Evolutionary conservation across 2,329 filamentous ascomycete genomes (phyloP), one percentile per base, ranked within the genome.

Genomic region (Moelleriella libera): DNA sequence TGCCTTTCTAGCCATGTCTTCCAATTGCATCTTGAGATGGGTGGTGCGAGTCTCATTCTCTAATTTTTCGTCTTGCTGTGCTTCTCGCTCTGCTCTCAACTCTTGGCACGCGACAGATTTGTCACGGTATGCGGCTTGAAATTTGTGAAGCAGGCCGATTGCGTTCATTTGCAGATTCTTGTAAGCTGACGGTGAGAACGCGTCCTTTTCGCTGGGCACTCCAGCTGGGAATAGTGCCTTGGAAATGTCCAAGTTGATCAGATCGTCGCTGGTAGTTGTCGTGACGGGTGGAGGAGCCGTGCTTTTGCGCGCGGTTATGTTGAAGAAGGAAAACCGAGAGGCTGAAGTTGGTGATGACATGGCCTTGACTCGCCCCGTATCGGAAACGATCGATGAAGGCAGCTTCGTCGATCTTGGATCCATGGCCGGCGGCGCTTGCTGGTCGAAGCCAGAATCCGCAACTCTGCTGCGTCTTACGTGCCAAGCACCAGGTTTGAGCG

Each of bases 81-180:
- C 72, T 43, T 72, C 70, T n/a, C 68, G 68, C 56, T 82, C 77
- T 7, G 69, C 68, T 31, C 66, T 65, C 8, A 77, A 53, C 41
- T 80, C 76, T 9, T 64, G 64, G 1, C 77, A 59, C n/a, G 70
- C 66, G 0, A 66, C 51, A 5, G 73, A 71, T 29, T 72, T 74
- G 47, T 70, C 61, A 44, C 74, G 73, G 58, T 82, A 82, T 31
- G 78, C 78, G 9, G 61, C 63, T 54, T 82, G 80, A 53, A 82
- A 72, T 56, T 68, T 72, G 28, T 63, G 65, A 29, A 83, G 58
- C 5, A 82, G 61, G 4, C 74, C 72, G 5, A 67, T 64, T 3
- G 80, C 79, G 48, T 76, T 78, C 52, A 65, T 61, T 49, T 77
- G 75, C n/a, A 81, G 66, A 56, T 77, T 80, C 57, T 78, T 79